Evolutionary conservation across 2,329 filamentous ascomycete species (phyloP), one percentile per base, ranked within the genome.

Genomic region (Diaporthe sp.): DNA sequence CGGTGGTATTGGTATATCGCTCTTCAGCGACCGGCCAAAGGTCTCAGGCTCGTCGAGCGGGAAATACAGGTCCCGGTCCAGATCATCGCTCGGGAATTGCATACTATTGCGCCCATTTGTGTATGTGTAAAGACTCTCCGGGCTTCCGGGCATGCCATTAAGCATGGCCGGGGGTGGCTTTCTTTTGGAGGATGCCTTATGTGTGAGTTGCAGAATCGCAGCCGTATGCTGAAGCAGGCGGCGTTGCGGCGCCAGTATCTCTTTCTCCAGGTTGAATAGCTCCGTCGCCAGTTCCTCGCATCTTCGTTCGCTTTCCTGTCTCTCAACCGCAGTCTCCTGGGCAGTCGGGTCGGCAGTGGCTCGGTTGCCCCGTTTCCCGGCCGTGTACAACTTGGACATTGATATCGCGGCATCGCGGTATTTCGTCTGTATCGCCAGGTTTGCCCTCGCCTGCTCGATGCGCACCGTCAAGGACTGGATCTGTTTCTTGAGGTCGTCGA

Each of bases 331-430:
- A 10, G 94, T 93, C 80, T 92, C 83, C 83, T 88, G 82, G 80
- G 88, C 85, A 82, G 89, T 78, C 74, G 87, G 81, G 79, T 87
- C 83, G 75, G 84, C 82, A 79, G 86, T 88, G 75, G 82, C 84
- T 67, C 84, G 87, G 77, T 89, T 89, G n/a, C 86, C 87, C 50
- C 88, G 78, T 78, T 87, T 89, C 66, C 85, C 86, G n/a, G 84
- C 83, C 15, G 81, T 70, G 81, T 97, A 95, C 40, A 99, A 87
- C 79, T 93, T 92, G 74, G 93, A 92, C 84, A 99, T 92, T 54
- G 95, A 97, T 77, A 93, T 90, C 15, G 97, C 95, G 1, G 97
- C 97, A 88, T 98, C 96, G 79, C 95, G 94, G 79, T 98, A 95
- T 86, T 98, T 99, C 72, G 92, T 94, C 83, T 99, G 97, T 60